Evolutionary conservation across 495 filamentous ascomycete genomes (phyloP).

Genomic region (Glutinoglossum americanum): DNA sequence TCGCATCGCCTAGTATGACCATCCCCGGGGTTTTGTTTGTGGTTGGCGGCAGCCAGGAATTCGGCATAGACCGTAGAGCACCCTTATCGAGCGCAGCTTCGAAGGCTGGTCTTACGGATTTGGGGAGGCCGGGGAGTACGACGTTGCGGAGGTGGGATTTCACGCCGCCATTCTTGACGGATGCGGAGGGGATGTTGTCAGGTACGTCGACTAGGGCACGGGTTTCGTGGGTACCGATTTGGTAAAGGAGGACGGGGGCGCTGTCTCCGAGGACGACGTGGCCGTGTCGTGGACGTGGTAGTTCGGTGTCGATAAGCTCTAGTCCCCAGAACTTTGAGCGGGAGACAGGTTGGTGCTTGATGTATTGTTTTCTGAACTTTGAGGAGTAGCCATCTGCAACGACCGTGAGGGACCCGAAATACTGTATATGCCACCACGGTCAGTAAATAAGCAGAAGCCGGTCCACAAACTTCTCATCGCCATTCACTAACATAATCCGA

Average conservation of each 20-base stretch:
- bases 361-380: constrained; percentile 70
- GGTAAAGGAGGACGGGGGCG: constrained; percentile 77
- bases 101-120: constrained; percentile 52
- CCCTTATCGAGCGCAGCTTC: constrained; percentile 50
- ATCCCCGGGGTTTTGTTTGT: constrained; percentile 51
- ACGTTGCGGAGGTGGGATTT: constrained; percentile 57
- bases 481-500: constrained; percentile 1
- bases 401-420: constrained; percentile 72
- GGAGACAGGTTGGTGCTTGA: constrained; percentile 42
- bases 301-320: constrained; percentile 67
- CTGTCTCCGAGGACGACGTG: constrained; percentile 70
- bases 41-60: constrained; percentile 66
- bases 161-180: constrained; percentile 50
- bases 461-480: neutral
- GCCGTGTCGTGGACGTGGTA: constrained; percentile 53
- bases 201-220: constrained; percentile 82
- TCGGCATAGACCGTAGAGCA: constrained; percentile 67
- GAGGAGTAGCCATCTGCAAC: constrained; percentile 86
- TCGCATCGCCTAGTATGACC: constrained; percentile 69
- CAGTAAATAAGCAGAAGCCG: neutral
- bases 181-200: constrained; percentile 49
- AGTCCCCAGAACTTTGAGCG: constrained; percentile 76
- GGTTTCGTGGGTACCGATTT: constrained; percentile 91
- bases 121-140: constrained; percentile 57
- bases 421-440: constrained; percentile 23